These are phyloP conservation scores for Hyaloscypha hepaticicola DNA, from an alignment of 495 filamentous ascomycete species.

Conservation along the genomic window DNA sequence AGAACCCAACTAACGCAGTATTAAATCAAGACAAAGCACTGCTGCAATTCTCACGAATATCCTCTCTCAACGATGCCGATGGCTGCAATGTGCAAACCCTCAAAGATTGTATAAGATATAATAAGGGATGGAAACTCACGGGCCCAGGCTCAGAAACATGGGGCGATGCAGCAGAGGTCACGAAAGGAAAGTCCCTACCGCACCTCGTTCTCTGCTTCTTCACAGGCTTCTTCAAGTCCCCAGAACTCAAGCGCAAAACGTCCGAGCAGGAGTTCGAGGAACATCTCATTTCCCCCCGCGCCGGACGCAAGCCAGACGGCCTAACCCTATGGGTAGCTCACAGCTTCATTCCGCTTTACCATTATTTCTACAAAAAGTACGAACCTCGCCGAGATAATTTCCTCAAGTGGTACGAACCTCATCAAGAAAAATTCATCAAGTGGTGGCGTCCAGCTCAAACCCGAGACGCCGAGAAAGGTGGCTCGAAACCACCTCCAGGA, in stretches of 20 bases:
- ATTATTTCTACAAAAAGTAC: slow-evolving; percentile 1
- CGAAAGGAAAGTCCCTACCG: background rate
- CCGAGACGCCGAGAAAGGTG: background rate
- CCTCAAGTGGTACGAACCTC: background rate
- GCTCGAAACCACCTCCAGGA: background rate
- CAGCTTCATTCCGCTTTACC: slow-evolving; percentile 12
- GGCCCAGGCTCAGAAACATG: slow-evolving; percentile 5
- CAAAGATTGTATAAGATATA: slow-evolving; percentile 4
- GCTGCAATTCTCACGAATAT: slow-evolving; percentile 6
- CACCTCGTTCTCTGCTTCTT: background rate
- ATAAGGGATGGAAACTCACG: background rate
- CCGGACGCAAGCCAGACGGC: background rate
- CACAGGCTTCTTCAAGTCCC: slow-evolving; percentile 1
- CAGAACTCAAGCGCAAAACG: background rate
- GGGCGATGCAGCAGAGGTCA: background rate
- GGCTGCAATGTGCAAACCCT: slow-evolving; percentile 6
- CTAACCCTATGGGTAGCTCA: slow-evolving; percentile 10
- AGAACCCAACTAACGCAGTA: slow-evolving; percentile 2
- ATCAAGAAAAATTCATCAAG: too few species aligned
- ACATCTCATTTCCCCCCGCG: slow-evolving; percentile 9
- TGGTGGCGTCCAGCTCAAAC: background rate
- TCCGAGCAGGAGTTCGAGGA: slow-evolving; percentile 2
- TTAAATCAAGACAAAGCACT: slow-evolving; percentile 2
- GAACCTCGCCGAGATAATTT: background rate
- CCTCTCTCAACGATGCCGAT: slow-evolving; percentile 4